Evolutionary conservation across 345 rosid genomes (phyloP), one percentile per base, ranked within the genome.

Genomic region (Euphorbia pulcherrima): DNA sequence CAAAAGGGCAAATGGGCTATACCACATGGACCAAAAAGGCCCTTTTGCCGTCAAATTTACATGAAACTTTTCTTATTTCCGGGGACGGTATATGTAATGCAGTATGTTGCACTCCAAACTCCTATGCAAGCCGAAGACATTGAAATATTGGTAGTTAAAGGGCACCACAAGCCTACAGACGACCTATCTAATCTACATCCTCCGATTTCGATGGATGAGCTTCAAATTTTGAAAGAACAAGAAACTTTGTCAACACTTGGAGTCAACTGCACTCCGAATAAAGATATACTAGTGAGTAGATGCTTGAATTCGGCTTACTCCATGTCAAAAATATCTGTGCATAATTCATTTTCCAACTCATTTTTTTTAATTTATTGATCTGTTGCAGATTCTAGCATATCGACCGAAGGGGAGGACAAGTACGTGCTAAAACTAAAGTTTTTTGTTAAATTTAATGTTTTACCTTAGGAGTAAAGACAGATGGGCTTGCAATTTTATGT

Each of bases 141-240:
- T 33, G 73, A 74, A 63, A 58, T 74, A 9, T 6, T 74, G 14
- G 29, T 74, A 37, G 46, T 68, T 18, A 64, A 64, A n/a, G 64
- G 75, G 69, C 40, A 48, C 48, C 72, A 72, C 60, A 69, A 69
- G 18, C 50, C 73, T 51, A 57, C 60, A 26, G 70, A 59, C 37
- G 65, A 73, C 71, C 29, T 64, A 46, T 57, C 73, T 30, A 47
- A 67, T 40, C 62, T 64, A 58, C 72, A 60, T 67, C 78, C 76
- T 60, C 72, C 78, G 48, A 64, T 58, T 57, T 74, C 69, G 2
- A 75, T 58, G 71, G 77, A 67, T 39, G 73, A 70, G 68, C 77
- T 84, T 78, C 85, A 79, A 73, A 77, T 74, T 80, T 76, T 91
- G 74, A 84, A 81, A 69, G 83, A 74, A 67, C 78, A 83, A 63